phyloP scores from a whole-genome alignment of 257 asterid genomes.

The Solanum etuberosum region DNA sequence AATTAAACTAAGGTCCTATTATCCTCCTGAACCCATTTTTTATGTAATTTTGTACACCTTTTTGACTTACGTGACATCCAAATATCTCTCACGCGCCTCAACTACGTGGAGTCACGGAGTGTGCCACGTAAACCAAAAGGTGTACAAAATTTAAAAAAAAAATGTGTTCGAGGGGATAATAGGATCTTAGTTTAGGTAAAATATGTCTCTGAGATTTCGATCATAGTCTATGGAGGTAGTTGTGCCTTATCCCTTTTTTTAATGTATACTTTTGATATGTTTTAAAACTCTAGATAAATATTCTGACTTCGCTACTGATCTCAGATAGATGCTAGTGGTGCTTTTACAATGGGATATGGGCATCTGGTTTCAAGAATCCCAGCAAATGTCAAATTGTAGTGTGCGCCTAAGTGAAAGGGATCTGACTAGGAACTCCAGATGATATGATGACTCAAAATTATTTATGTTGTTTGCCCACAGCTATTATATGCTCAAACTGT shows the following conservation, averaged over 20 bases:
- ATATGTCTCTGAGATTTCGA: rapidly evolving
- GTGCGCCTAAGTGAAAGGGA: background rate
- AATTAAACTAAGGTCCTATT: too few species aligned
- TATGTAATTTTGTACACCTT: too few species aligned
- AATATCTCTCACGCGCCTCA: too few species aligned
- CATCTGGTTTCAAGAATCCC: background rate
- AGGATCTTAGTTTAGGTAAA: too few species aligned
- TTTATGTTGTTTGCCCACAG: background rate
- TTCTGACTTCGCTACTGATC: rapidly evolving
- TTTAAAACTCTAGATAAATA: too few species aligned
- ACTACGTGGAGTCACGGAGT: too few species aligned
- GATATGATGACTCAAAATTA: background rate
- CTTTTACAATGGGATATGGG: background rate
- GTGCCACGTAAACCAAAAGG: too few species aligned
- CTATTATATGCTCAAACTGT: background rate
- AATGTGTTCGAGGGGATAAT: rapidly evolving
- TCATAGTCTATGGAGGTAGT: too few species aligned
- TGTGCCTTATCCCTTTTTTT: background rate
- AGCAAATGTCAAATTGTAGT: background rate
- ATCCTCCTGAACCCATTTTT: too few species aligned
- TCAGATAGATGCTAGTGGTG: background rate
- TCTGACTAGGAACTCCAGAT: background rate
- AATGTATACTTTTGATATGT: too few species aligned
- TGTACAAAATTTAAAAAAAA: too few species aligned
- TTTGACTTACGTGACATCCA: too few species aligned